Percentiles rank a stretch among this genome's conserved stretches.
Conservation (phyloP, 768 basidiomycete genomes). For the Bullera alba region DNA sequence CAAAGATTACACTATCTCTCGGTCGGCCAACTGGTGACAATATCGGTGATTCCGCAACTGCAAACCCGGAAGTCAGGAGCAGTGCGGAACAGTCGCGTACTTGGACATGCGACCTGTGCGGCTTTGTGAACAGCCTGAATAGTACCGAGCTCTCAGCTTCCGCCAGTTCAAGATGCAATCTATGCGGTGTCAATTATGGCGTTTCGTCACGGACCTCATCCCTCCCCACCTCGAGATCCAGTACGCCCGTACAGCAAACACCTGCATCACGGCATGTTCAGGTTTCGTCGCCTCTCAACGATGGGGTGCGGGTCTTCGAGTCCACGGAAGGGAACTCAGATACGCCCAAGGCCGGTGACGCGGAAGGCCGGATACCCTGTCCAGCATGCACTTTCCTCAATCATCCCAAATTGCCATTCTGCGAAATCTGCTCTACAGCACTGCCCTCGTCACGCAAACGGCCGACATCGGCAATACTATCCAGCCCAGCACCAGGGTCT, state of each 20-base stretch:
- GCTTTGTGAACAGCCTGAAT: constrained; percentile 67
- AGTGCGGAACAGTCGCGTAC: neutral
- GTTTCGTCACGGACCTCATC: constrained; percentile 5
- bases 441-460: constrained; percentile 47
- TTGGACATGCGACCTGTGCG: constrained; percentile 74
- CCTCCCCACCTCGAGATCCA: constrained; percentile 8
- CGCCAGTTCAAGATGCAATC: constrained; percentile 51
- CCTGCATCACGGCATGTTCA: neutral
- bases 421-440: constrained; percentile 79
- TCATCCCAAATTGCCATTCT: constrained; percentile 61
- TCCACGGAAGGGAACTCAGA: neutral
- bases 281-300: no score
- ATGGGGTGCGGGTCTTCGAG: neutral
- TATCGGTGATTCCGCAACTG: constrained; percentile 23
- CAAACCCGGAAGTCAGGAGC: constrained; percentile 11
- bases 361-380: constrained; percentile 56
- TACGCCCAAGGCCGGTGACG: constrained; percentile 3
- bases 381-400: constrained; percentile 90
- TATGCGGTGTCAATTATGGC: constrained; percentile 64
- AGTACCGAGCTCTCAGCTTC: constrained; percentile 32
- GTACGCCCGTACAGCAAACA: constrained; percentile 12
- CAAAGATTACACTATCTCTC: constrained; percentile 78
- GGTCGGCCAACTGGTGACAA: constrained; percentile 7
- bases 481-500: constrained; percentile 4
- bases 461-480: neutral